Base-by-base conservation (phyloP, 495 filamentous ascomycete species). In the Penicillium psychrofluorescens region DNA sequence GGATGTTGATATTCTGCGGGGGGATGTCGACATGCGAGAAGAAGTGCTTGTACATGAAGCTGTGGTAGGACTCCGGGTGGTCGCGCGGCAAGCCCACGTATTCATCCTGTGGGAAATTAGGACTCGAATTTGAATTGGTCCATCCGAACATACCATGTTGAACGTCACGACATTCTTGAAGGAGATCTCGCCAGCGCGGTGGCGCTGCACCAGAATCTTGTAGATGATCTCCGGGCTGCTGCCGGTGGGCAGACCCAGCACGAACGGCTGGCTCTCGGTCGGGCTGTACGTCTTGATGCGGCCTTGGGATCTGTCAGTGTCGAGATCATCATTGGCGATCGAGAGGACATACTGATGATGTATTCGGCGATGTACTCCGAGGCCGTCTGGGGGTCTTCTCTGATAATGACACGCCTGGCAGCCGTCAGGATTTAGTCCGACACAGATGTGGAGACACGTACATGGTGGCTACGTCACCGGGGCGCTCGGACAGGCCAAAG, bases 1-100 rank as follows among this genome's bases (percentile, higher is more conserved):
- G 76, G 56, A 94, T 88, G 67, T 94, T 78, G 59, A 90, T 86
- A 53, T 89, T 88, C 50, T 73, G 72, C 6, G 88, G 86, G 45
- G 77, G 73, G 44, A 94, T 81, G 55, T 94, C 85, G 54, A 91
- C 81, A 59, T 91, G 86, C 4, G 83, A 85, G 71, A 94, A 94
- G 75, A 91, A 88, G 63, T 91, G 75, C 64, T 83, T 85, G 72
- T 86, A 90, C 88, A 94, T 91, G 70, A 90, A 94, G 43, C 81
- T 83, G 69, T 90, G 87, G 67, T 91, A 91, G 58, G 79, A 85
- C 61, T 90, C 79, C 9, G 86, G 84, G 59, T 91, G 86, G 49
- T 88, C 85, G 46, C 83, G 77, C 28, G 87, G 83, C 43, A 94
- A 76, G 34, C 84, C 83, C 53, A 91, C 82, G 60, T 91, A 94